A percentile compares a stretch with the other conserved stretches of the same genome.
phyloP scores from a whole-genome alignment of 2,329 filamentous ascomycete genomes.

The Emydomyces testavorans region DNA sequence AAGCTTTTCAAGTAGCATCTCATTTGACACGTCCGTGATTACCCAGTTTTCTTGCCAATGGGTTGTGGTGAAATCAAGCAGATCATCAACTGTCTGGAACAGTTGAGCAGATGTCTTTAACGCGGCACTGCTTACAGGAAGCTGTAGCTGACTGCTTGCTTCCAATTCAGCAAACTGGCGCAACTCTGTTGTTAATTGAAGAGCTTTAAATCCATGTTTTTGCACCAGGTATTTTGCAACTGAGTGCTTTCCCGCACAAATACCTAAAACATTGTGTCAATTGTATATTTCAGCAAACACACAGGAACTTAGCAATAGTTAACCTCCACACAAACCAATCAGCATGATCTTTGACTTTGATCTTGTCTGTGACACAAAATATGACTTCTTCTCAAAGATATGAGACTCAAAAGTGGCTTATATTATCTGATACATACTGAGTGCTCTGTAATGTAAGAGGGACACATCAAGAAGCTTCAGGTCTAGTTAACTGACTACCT shows the following conservation, averaged over 20 bases:
- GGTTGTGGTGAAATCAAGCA: conserved; percentile 77
- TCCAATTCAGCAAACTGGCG: not conserved
- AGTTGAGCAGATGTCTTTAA: conserved; percentile 15
- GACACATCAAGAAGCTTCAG: no score
- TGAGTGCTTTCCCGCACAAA: conserved; percentile 84
- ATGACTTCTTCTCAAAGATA: no score
- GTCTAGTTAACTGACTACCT: no score
- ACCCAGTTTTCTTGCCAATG: conserved; percentile 78
- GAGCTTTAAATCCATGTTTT: conserved; percentile 66
- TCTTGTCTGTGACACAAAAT: not conserved
- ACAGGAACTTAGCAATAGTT: not conserved
- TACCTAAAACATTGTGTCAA: conserved; percentile 44
- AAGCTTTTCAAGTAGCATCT: conserved; percentile 61
- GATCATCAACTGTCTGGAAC: conserved; percentile 54
- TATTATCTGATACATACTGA: no score
- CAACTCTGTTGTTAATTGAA: conserved; percentile 44
- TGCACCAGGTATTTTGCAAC: conserved; percentile 79
- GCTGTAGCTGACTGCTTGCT: conserved; percentile 8
- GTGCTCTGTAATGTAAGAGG: no score
- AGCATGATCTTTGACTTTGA: conserved; percentile 42
- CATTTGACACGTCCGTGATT: conserved; percentile 68
- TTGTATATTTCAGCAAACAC: not conserved
- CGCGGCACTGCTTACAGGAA: conserved; percentile 1
- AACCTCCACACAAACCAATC: conserved; percentile 42
- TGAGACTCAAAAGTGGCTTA: no score